Percentiles rank a stretch among this genome's conserved stretches.
phyloP scores from a whole-genome alignment of 1,284 basidiomycete genomes.

The Cerrena zonata region DNA sequence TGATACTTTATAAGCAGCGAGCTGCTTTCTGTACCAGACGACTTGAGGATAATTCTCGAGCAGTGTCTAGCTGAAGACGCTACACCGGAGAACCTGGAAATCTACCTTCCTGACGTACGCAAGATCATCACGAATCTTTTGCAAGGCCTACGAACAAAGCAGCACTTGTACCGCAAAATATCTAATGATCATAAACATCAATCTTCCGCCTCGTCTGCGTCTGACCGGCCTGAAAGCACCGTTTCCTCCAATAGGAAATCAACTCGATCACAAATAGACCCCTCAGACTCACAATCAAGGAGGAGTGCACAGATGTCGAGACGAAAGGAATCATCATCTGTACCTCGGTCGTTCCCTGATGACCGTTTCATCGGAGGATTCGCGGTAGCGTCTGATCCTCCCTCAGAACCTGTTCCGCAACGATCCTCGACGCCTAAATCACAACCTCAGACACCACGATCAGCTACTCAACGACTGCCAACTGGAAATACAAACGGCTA shows the following conservation, averaged over 20 bases:
- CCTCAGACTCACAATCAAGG: constrained; percentile 17
- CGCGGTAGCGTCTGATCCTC: constrained; percentile 19
- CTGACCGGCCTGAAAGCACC: constrained; percentile 46
- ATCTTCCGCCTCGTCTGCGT: constrained; percentile 36
- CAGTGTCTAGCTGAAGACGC: constrained; percentile 88
- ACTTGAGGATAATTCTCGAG: constrained; percentile 85
- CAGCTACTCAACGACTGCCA: constrained; percentile 5
- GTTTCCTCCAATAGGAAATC: constrained; percentile 32
- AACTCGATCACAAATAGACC: constrained; percentile 17
- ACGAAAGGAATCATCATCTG: constrained; percentile 29
- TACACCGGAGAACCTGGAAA: constrained; percentile 76
- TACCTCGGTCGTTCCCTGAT: constrained; percentile 23
- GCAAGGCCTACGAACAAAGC: constrained; percentile 88
- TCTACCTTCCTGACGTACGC: constrained; percentile 87
- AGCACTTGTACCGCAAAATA: constrained; percentile 71
- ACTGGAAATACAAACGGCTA: constrained; percentile 7
- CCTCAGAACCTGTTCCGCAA: constrained; percentile 7
- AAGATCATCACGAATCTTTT: constrained; percentile 89
- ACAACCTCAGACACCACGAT: constrained; percentile 7
- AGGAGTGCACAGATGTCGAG: constrained; percentile 15
- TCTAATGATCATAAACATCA: constrained; percentile 54
- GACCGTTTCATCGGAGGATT: constrained; percentile 51
- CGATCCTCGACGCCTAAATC: constrained; percentile 13
- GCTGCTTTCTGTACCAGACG: constrained; percentile 81
- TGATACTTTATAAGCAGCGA: constrained; percentile 50